Conservation (phyloP, 352 stramenopile species). For the Aphanomyces stellatus region DNA sequence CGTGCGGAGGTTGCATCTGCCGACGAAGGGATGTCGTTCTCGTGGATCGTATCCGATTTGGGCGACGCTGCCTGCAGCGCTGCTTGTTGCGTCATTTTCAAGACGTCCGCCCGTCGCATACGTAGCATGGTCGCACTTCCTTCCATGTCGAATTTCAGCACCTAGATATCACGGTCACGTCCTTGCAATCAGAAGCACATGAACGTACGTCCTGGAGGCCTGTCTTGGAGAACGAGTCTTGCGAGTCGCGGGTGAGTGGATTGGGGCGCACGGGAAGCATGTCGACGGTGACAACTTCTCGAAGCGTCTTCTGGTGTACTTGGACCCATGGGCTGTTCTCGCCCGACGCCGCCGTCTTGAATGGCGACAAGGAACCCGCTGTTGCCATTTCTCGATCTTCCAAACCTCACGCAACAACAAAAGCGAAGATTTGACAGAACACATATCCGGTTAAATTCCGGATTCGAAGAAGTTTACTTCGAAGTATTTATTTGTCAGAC, state of each 20-base stretch:
- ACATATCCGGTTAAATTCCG: not conserved
- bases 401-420: not conserved
- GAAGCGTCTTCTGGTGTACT: constrained; percentile 7
- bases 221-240: constrained; percentile 17
- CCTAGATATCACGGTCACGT: too few relatives aligned
- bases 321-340: constrained; percentile 12
- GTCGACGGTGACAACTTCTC: constrained; percentile 17
- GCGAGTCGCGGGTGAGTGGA: not conserved
- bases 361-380: not conserved
- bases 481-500: not conserved
- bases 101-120: constrained; percentile 46
- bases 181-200: too few relatives aligned
- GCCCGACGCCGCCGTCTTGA: constrained; percentile 8
- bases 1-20: too few relatives aligned
- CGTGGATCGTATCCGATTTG: not conserved
- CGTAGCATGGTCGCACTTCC: constrained; percentile 42
- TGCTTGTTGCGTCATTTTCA: constrained; percentile 47
- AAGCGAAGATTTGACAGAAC: too few relatives aligned
- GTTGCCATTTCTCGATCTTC: not conserved
- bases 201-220: constrained; percentile 16
- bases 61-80: constrained; percentile 23
- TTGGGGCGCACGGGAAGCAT: constrained; percentile 7
- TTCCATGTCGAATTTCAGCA: constrained; percentile 45
- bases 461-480: too few relatives aligned
- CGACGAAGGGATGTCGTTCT: not conserved